Evolutionary conservation across 805 yeast genomes (phyloP).

Genomic region (Suhomyces xylopsoci): DNA sequence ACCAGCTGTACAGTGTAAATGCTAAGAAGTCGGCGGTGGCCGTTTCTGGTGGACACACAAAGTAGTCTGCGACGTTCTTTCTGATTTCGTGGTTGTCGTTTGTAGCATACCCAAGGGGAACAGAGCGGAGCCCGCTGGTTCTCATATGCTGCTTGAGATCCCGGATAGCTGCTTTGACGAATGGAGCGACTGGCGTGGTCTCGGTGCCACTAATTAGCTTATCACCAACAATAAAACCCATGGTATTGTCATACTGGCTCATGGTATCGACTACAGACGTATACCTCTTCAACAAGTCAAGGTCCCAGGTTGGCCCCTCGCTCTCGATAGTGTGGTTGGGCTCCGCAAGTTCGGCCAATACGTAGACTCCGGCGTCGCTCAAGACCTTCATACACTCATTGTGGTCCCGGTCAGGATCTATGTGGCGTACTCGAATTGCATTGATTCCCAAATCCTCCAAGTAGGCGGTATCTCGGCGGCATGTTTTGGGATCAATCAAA

Average conservation of each 20-base stretch:
- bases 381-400: conserved; percentile 42
- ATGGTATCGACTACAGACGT: conserved; percentile 32
- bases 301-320: conserved; percentile 34
- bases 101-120: conserved; percentile 43
- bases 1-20: conserved; percentile 41
- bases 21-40: conserved; percentile 32
- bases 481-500: conserved; percentile 62
- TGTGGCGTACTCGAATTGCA: conserved; percentile 80
- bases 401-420: conserved; percentile 70
- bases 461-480: conserved; percentile 83
- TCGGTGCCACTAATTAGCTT: conserved; percentile 33
- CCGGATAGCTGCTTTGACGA: conserved; percentile 35
- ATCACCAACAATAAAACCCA: conserved; percentile 42
- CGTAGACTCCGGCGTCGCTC: conserved; percentile 34
- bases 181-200: conserved; percentile 30
- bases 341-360: conserved; percentile 34
- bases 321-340: conserved; percentile 34
- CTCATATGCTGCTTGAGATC: conserved; percentile 30
- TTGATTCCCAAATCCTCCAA: conserved; percentile 67
- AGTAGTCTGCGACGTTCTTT: conserved; percentile 25
- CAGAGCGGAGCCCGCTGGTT: conserved; percentile 23
- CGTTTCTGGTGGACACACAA: conserved; percentile 20
- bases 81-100: conserved; percentile 36
- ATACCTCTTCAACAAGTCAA: conserved; percentile 27
- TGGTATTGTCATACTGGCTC: conserved; percentile 28